Percentiles rank a stretch among this genome's conserved stretches.
Evolutionary conservation across 306 rosid genomes (phyloP).

Genomic region (Cercis canadensis): DNA sequence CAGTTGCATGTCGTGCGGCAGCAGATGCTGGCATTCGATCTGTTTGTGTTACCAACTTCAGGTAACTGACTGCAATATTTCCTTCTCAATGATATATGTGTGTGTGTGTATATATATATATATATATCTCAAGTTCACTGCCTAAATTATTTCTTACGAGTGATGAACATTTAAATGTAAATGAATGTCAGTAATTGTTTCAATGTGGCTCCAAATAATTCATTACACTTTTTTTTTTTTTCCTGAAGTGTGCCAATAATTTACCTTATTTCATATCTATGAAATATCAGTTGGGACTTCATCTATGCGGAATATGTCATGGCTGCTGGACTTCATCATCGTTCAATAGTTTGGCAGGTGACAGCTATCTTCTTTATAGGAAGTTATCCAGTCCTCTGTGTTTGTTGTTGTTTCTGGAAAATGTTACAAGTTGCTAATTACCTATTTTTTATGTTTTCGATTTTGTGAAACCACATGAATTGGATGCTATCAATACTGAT

Average conservation of each 20-base stretch:
- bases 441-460: background rate
- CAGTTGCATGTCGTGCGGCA: constrained; percentile 96
- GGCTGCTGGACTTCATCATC: constrained; percentile 94
- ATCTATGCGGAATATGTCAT: constrained; percentile 95
- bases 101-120: too few relatives aligned
- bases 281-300: constrained; percentile 93
- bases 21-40: constrained; percentile 98
- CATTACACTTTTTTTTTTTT: background rate
- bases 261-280: constrained; percentile 30
- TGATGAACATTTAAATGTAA: too few relatives aligned
- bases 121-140: too few relatives aligned
- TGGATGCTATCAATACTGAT: constrained; percentile 18
- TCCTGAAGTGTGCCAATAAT: constrained; percentile 11
- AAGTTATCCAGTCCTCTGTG: background rate
- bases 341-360: constrained; percentile 98
- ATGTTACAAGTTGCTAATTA: constrained; percentile 14
- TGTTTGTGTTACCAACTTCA: constrained; percentile 94
- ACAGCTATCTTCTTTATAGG: constrained; percentile 22
- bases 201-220: constrained; percentile 16
- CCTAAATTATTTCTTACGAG: too few relatives aligned
- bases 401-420: background rate
- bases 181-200: constrained; percentile 9
- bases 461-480: constrained; percentile 6
- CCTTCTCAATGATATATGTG: background rate
- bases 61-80: constrained; percentile 48